Percentiles rank a stretch among this genome's conserved stretches.
These are phyloP conservation scores for Coemansia sp. DNA, from an alignment of 192 early-diverging fungal species.

Conservation along the genomic window DNA sequence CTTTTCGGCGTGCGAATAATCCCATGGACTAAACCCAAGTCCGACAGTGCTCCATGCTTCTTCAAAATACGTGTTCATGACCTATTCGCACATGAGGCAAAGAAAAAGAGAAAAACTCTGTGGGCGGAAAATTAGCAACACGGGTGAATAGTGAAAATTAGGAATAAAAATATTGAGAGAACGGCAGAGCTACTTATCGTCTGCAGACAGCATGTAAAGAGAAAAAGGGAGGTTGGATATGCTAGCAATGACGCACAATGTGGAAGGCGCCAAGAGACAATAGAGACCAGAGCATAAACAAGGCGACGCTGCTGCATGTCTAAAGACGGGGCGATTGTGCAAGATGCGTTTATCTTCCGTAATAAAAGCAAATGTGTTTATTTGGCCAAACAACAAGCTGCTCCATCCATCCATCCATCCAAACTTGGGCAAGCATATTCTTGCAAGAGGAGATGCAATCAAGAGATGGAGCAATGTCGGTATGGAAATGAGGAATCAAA, in stretches of 20 bases:
- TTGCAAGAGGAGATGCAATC: neutral
- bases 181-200: neutral
- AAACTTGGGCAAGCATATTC: neutral
- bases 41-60: constrained; percentile 39
- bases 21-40: constrained; percentile 64
- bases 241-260: neutral
- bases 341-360: neutral
- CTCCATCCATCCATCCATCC: neutral
- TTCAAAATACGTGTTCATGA: constrained; percentile 41
- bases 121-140: constrained; percentile 1
- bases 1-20: constrained; percentile 69
- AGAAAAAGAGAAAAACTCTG: constrained; percentile 3
- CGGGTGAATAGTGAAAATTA: neutral
- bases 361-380: neutral
- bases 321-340: neutral
- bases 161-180: neutral
- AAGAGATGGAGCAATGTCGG: no score
- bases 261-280: neutral
- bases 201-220: neutral
- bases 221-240: neutral
- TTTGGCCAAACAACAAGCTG: neutral
- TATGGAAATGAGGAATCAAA: no score
- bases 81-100: constrained; percentile 22
- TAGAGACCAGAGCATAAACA: neutral
- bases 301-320: neutral